phyloP scores from a whole-genome alignment of 805 yeast genomes.

The Candida vartiovaarae region DNA sequence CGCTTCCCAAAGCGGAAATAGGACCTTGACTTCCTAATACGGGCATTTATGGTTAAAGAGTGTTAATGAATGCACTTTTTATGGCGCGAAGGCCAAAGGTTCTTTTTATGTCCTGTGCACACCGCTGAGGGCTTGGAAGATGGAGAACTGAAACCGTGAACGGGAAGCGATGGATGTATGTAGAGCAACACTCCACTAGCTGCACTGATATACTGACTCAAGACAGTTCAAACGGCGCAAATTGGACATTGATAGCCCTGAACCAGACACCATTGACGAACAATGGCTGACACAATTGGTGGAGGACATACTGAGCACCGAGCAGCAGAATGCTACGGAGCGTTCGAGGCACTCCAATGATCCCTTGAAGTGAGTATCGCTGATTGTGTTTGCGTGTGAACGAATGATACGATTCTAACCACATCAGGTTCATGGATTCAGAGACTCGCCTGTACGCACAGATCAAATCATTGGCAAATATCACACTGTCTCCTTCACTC shows the following conservation, averaged over 20 bases:
- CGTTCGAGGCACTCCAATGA: conserved; percentile 9
- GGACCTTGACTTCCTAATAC: no score
- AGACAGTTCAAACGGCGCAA: conserved; percentile 9
- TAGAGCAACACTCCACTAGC: no score
- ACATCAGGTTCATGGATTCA: conserved; percentile 12
- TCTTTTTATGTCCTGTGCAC: no score
- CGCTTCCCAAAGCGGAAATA: no score
- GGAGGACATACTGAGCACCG: background rate
- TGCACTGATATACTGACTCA: no score
- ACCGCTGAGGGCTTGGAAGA: no score
- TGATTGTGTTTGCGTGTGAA: no score
- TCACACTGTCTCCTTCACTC: conserved; percentile 11
- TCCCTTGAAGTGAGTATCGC: conserved; percentile 5
- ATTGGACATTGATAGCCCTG: conserved; percentile 2
- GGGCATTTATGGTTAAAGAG: no score
- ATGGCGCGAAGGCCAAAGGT: no score
- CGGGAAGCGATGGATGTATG: no score
- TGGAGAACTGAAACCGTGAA: no score
- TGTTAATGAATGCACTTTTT: no score
- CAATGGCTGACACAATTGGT: conserved; percentile 12
- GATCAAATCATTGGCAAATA: conserved; percentile 13
- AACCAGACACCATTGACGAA: conserved; percentile 4
- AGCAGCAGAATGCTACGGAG: conserved; percentile 6
- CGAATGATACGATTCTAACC: background rate
- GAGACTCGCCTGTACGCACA: conserved; percentile 10